Evolutionary conservation across 1,284 basidiomycete genomes (phyloP), one percentile per base, ranked within the genome.

Genomic region (Moesziomyces antarcticus): DNA sequence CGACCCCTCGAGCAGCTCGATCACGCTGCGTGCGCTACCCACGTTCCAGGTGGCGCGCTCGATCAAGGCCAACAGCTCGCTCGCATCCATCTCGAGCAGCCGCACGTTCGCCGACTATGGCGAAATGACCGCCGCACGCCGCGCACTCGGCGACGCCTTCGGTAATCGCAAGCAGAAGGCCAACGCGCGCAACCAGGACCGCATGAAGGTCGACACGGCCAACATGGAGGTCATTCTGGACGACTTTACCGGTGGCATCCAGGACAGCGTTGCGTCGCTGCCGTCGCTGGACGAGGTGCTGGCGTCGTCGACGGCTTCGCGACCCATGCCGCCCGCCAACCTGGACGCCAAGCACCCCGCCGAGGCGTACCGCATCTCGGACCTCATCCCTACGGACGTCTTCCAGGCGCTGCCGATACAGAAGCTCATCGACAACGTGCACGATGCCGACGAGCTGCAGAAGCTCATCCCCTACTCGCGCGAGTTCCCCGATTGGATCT

Each of bases 141-240:
- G 82, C 22, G 77, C 75, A 14, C 75, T 84, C 5, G 81, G 80
- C 35, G 81, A 82, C 33, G 75, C 77, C 1, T 84, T 84, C 25
- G 82, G 82, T 44, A 84, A 83, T 66, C 70, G 78, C 33, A 82
- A 83, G 74, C 74, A 77, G 60, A 84, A 83, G 66, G 65, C 70
- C 47, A 74, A 78, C 16, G 77, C 76, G 6, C 55, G 77, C 11
- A 81, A 81, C 50, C 72, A 80, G 54, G 82, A 84, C 54, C 67
- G 78, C 37, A 83, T 84, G 81, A 82, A 82, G 67, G 82, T 84
- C 41, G 77, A 83, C 61, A 79, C 78, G 10, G 73, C 67, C 48
- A 77, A 79, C 55, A 82, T 82, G 82, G 72, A 73, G 27, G 63
- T 62, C 22, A 76, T 82, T 25, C 68, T 82, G 9, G 73, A 76